phyloP scores from a whole-genome alignment of 164 flowering plant genomes.

The Vitis rupestris region DNA sequence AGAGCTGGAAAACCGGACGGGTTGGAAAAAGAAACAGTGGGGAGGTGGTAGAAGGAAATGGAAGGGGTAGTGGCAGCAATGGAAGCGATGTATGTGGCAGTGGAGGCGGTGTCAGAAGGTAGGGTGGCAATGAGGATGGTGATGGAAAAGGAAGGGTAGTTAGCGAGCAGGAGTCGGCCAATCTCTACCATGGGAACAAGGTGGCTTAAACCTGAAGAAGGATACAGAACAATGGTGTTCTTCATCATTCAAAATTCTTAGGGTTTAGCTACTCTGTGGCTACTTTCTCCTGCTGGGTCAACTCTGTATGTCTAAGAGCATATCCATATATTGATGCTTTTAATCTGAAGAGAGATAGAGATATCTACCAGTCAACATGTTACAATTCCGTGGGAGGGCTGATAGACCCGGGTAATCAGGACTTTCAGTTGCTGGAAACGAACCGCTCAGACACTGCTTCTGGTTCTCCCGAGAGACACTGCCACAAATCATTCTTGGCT shows the following conservation, averaged over 20 bases:
- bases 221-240: slow-evolving; percentile 1
- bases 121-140: neutral
- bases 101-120: slow-evolving; percentile 4
- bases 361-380: too few relatives aligned
- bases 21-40: neutral
- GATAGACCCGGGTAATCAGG: too few relatives aligned
- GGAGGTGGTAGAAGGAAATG: slow-evolving; percentile 10
- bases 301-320: too few relatives aligned
- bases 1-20: neutral
- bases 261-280: too few relatives aligned
- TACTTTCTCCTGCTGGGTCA: too few relatives aligned
- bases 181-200: slow-evolving; percentile 11
- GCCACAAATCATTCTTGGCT: too few relatives aligned
- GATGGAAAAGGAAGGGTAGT: slow-evolving; percentile 6
- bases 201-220: slow-evolving; percentile 4
- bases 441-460: too few relatives aligned
- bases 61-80: slow-evolving; percentile 12
- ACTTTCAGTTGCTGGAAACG: too few relatives aligned
- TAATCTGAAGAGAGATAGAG: too few relatives aligned
- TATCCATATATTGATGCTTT: too few relatives aligned
- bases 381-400: too few relatives aligned
- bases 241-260: neutral
- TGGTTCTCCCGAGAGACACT: too few relatives aligned
- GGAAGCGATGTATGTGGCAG: slow-evolving; percentile 2
- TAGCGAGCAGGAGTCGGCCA: neutral